Conservation (phyloP, 768 basidiomycete species). For the Russula sp. region DNA sequence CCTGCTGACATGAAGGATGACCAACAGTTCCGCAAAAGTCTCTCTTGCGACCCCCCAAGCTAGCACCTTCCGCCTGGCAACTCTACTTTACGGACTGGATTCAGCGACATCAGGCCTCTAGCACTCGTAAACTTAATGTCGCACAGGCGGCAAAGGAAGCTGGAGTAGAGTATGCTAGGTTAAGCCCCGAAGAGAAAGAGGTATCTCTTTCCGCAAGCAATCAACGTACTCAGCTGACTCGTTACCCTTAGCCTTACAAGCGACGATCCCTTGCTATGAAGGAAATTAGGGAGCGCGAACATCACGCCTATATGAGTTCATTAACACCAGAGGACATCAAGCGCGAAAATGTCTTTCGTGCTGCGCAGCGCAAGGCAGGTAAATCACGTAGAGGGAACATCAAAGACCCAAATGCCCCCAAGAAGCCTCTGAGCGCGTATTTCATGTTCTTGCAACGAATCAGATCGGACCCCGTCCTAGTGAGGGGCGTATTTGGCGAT, state of each 20-base stretch:
- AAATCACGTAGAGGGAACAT: slow-evolving; percentile 91
- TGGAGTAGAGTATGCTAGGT: slow-evolving; percentile 77
- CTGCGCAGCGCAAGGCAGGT: slow-evolving; percentile 88
- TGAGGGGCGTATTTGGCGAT: slow-evolving; percentile 75
- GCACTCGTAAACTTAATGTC: slow-evolving; percentile 83
- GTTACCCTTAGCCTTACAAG: slow-evolving; percentile 62
- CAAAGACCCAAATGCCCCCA: slow-evolving; percentile 94
- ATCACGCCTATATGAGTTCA: slow-evolving; percentile 77
- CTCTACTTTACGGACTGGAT: slow-evolving; percentile 96
- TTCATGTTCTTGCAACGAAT: slow-evolving; percentile 94
- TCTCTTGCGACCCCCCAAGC: slow-evolving; percentile 76
- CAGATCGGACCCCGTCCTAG: slow-evolving; percentile 67
- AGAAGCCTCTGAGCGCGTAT: slow-evolving; percentile 91
- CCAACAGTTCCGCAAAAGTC: slow-evolving; percentile 61
- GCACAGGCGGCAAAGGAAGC: slow-evolving; percentile 95
- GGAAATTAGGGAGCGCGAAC: slow-evolving; percentile 76
- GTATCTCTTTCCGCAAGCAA: slow-evolving; percentile 34
- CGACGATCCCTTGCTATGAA: slow-evolving; percentile 78
- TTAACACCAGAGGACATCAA: slow-evolving; percentile 93
- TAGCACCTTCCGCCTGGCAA: slow-evolving; percentile 94
- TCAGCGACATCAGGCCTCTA: slow-evolving; percentile 72
- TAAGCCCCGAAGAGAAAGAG: slow-evolving; percentile 78
- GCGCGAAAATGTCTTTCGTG: slow-evolving; percentile 84
- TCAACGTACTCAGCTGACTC: slow-evolving; percentile 19
- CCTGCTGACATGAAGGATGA: slow-evolving; percentile 20